Evolutionary conservation across 208 protist species (phyloP).

Genomic region (Trypanosoma vivax): DNA sequence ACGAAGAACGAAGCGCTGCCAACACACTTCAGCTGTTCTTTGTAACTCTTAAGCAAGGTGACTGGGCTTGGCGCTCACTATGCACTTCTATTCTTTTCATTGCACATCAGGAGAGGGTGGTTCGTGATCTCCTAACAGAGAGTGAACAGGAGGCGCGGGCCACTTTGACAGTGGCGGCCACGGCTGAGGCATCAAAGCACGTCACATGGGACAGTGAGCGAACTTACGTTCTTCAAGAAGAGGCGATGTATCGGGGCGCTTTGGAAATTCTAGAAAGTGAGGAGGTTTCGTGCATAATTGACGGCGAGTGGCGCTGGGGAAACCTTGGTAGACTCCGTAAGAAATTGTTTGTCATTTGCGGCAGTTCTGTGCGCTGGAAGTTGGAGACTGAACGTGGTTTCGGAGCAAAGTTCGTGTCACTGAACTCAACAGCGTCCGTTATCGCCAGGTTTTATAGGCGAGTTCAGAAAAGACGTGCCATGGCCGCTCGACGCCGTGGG

Average conservation of each 20-base stretch:
- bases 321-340: slow-evolving; percentile 11
- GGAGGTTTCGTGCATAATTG: not conserved
- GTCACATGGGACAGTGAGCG: not conserved
- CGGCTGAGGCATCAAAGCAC: not conserved
- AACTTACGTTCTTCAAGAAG: slow-evolving; percentile 3
- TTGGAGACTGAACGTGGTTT: slow-evolving; percentile 4
- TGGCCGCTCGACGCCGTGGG: not conserved
- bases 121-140: slow-evolving; percentile 2
- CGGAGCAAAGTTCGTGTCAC: slow-evolving; percentile 17
- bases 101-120: slow-evolving; percentile 10
- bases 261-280: not conserved
- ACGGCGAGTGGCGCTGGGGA: slow-evolving; percentile 26
- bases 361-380: slow-evolving; percentile 6
- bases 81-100: slow-evolving; percentile 10
- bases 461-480: not conserved
- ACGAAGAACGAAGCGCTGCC: slow-evolving; percentile 1
- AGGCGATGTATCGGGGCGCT: not conserved
- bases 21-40: slow-evolving; percentile 13
- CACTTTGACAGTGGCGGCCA: slow-evolving; percentile 6
- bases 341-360: slow-evolving; percentile 5
- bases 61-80: slow-evolving; percentile 24
- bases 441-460: slow-evolving; percentile 16
- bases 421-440: slow-evolving; percentile 18
- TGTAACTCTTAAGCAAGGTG: slow-evolving; percentile 17
- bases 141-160: slow-evolving; percentile 6